Base-by-base conservation (phyloP, 2,329 filamentous ascomycete species). In the Dissoconium aciculare region DNA sequence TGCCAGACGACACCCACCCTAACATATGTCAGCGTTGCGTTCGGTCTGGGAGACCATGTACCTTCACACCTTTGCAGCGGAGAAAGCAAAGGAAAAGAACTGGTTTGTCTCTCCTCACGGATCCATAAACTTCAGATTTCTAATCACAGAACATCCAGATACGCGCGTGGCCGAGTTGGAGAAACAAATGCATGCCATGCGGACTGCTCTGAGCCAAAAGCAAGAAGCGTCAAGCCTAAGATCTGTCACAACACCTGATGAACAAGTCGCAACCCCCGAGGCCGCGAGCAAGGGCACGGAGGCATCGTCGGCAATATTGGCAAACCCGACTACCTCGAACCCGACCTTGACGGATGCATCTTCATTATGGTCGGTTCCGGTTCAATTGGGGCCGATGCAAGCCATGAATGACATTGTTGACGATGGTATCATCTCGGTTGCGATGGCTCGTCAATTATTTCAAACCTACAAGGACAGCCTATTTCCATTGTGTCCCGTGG, bases 401-500 rank as follows among this genome's bases (percentile, higher is more conserved):
- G 37, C 41, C 35, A 40, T 27, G 2, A 32, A 30, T 14, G 58
- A 62, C 45, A 50, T 59, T 11, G 57, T 79, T 23, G 71, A 75
- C 39, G 63, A 69, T 6, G 71, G 71, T 2, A 44, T 78, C 24
- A 49, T 79, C 17, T 67, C 64, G 3, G 58, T 66, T 49, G 65
- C 67, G 2, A 57, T 62, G 36, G 73, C 74, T 2, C 52, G 58
- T 2, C 57, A 63, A 33, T 58, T 77, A 26, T 71, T 77, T 38
- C 50, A 57, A 14, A 61, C 67, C 6, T 80, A 78, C 50, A 67
- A 62, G 21, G 61, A 65, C 10, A 58, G 65, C 27, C 76, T 78
- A 66, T 59, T 63, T 11, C 59, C 58, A 2, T 73, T 78, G 39
- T 61, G 77, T 31, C 74, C 74, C 0, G 66, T 66, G 2, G 69